phyloP scores from a whole-genome alignment of 2,329 filamentous ascomycete genomes.

The Trichoderma hamatum region DNA sequence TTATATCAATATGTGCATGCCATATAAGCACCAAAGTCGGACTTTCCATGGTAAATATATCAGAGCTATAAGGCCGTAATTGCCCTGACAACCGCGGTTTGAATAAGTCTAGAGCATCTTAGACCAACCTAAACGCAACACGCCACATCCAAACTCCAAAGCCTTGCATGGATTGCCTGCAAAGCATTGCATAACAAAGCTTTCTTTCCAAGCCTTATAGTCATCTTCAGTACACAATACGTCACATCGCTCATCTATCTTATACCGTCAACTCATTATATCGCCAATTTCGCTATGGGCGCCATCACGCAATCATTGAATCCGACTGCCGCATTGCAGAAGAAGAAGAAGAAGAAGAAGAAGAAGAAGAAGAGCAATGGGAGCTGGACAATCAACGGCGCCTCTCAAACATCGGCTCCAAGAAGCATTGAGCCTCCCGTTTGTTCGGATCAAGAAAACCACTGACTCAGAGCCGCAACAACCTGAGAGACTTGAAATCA shows the following conservation, averaged over 20 bases:
- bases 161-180: background rate
- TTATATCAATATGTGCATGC: background rate
- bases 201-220: background rate
- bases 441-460: background rate
- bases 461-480: background rate
- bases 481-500: background rate
- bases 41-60: background rate
- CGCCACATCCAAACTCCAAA: background rate
- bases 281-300: conserved; percentile 28
- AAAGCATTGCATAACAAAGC: background rate
- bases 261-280: background rate
- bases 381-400: background rate
- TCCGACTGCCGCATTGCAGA: background rate
- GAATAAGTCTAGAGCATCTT: background rate
- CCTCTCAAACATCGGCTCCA: background rate
- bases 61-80: background rate
- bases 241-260: background rate
- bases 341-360: background rate
- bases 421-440: background rate
- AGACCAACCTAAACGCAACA: background rate
- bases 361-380: conserved; percentile 13
- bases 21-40: background rate
- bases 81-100: background rate
- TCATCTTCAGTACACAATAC: background rate
- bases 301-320: background rate